Evolutionary conservation across 2,329 filamentous ascomycete genomes (phyloP).

Genomic region (Aspergillus sp.): DNA sequence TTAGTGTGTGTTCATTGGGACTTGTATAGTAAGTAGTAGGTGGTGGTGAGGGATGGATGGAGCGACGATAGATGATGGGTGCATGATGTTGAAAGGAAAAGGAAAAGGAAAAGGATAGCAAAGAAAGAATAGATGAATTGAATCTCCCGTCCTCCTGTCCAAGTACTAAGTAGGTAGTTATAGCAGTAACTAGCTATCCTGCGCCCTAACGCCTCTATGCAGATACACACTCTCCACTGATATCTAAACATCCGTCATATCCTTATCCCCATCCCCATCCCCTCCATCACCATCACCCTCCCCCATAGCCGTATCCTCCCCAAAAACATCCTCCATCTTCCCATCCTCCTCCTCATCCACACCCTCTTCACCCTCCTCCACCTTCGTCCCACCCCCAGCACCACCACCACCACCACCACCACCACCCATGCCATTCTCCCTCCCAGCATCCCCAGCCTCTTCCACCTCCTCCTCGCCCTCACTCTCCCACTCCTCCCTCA

Average conservation of each 20-base stretch:
- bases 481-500: constrained; percentile 61
- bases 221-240: neutral
- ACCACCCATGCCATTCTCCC: constrained; percentile 29
- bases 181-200: too few species aligned
- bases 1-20: neutral
- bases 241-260: constrained; percentile 46
- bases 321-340: constrained; percentile 52
- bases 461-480: constrained; percentile 49
- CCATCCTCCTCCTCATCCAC: constrained; percentile 50
- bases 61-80: neutral
- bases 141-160: constrained; percentile 1
- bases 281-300: constrained; percentile 35
- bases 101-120: neutral
- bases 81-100: neutral
- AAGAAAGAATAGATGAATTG: neutral
- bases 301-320: constrained; percentile 44
- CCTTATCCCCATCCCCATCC: constrained; percentile 39
- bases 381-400: constrained; percentile 10
- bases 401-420: constrained; percentile 11
- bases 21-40: constrained; percentile 5
- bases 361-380: constrained; percentile 35
- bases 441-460: constrained; percentile 27
- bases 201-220: constrained; percentile 2
- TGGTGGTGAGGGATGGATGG: neutral
- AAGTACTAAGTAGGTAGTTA: neutral